phyloP scores from a whole-genome alignment of 768 basidiomycete species.

The Podaxis pistillaris region DNA sequence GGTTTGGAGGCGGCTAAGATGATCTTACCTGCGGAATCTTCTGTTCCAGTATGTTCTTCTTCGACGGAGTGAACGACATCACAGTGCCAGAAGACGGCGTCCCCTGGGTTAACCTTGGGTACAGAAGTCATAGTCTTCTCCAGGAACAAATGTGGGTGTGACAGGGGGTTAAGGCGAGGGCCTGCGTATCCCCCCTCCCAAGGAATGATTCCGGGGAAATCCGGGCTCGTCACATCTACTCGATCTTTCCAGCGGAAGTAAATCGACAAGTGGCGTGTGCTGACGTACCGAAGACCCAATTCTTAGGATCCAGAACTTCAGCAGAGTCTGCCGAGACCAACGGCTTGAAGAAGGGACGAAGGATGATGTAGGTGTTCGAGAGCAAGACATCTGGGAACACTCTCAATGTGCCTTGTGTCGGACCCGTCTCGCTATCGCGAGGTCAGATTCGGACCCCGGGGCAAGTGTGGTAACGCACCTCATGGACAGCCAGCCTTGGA shows the following conservation, averaged over 20 bases:
- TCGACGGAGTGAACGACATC: slow-evolving; percentile 53
- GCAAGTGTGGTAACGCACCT: slow-evolving; percentile 36
- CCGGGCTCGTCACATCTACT: slow-evolving; percentile 43
- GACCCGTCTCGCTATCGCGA: slow-evolving; percentile 53
- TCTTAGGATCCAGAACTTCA: slow-evolving; percentile 46
- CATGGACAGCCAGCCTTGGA: slow-evolving; percentile 78
- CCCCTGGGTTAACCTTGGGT: slow-evolving; percentile 71
- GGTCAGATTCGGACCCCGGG: not conserved
- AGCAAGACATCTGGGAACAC: slow-evolving; percentile 67
- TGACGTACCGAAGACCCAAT: slow-evolving; percentile 51
- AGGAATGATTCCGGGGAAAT: slow-evolving; percentile 52
- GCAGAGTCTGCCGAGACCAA: slow-evolving; percentile 36
- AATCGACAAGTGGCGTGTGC: not conserved
- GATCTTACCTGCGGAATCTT: slow-evolving; percentile 52
- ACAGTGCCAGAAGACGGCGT: slow-evolving; percentile 80
- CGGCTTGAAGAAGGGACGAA: slow-evolving; percentile 75
- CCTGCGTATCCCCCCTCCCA: slow-evolving; percentile 37
- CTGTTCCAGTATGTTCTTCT: slow-evolving; percentile 48
- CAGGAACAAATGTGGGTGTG: slow-evolving; percentile 69
- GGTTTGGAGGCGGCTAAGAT: not conserved
- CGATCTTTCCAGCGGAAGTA: not conserved
- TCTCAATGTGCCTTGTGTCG: slow-evolving; percentile 64
- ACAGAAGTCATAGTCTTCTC: slow-evolving; percentile 66
- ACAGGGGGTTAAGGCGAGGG: slow-evolving; percentile 48
- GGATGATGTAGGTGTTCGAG: slow-evolving; percentile 69